Percentiles rank a stretch among this genome's conserved stretches.
These are phyloP conservation scores for Aspergillus udagawae DNA, from an alignment of 2,329 filamentous ascomycete species.

Conservation along the genomic window DNA sequence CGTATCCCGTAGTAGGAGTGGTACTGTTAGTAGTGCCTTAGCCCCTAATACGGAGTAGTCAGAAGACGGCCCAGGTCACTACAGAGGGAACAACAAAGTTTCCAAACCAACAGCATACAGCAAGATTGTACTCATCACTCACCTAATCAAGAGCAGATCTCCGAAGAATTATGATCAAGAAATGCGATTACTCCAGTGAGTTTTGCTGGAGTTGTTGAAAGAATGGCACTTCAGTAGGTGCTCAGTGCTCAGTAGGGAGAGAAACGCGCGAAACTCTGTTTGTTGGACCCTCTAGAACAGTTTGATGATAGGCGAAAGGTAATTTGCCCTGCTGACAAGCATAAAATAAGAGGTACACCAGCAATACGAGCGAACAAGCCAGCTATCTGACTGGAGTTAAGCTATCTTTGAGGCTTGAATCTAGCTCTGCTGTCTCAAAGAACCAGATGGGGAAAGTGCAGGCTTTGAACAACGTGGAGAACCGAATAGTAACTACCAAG, in stretches of 20 bases:
- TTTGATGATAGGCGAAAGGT: neutral
- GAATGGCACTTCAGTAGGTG: neutral
- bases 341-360: neutral
- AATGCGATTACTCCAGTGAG: neutral
- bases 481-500: neutral
- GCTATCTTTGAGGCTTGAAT: neutral
- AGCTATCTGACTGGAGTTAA: neutral
- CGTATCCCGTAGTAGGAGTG: neutral
- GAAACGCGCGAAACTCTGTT: neutral
- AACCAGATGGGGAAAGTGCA: neutral
- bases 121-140: neutral
- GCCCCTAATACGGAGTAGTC: constrained; percentile 6
- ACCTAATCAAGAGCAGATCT: neutral
- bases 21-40: neutral
- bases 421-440: neutral
- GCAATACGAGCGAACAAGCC: neutral
- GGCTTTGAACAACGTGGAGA: neutral
- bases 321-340: neutral
- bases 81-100: neutral
- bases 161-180: neutral
- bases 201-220: neutral
- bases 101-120: neutral
- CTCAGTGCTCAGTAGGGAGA: neutral
- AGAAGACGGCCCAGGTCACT: constrained; percentile 4
- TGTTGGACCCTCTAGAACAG: neutral